Evolutionary conservation across 2,329 filamentous ascomycete species (phyloP).

Genomic region (Neoarthrinium moseri): DNA sequence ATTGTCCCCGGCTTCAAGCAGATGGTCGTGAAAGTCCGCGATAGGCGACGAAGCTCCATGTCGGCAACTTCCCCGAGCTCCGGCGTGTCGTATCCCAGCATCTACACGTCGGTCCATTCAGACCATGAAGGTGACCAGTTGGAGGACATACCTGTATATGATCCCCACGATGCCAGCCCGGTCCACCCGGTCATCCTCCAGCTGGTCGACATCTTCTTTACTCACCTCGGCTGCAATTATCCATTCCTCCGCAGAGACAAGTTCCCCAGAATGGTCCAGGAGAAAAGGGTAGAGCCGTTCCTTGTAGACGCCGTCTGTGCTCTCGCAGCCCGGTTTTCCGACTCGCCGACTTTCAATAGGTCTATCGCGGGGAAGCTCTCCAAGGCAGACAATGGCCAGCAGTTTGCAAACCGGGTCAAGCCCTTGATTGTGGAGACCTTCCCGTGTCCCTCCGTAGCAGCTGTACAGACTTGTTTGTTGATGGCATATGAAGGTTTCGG

Average conservation of each 20-base stretch:
- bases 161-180: slow-evolving; percentile 66
- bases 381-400: slow-evolving; percentile 69
- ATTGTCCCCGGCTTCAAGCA: slow-evolving; percentile 92
- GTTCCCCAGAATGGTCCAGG: slow-evolving; percentile 73
- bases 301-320: slow-evolving; percentile 85
- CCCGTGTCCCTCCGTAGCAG: slow-evolving; percentile 77
- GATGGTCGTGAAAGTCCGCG: slow-evolving; percentile 78
- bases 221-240: slow-evolving; percentile 80
- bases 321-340: slow-evolving; percentile 77
- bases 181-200: slow-evolving; percentile 74
- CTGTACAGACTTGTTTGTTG: slow-evolving; percentile 79
- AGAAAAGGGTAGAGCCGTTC: slow-evolving; percentile 80
- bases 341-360: slow-evolving; percentile 51
- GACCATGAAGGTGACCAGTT: slow-evolving; percentile 41
- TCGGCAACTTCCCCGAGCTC: slow-evolving; percentile 52
- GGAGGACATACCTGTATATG: slow-evolving; percentile 71
- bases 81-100: slow-evolving; percentile 25
- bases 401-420: slow-evolving; percentile 80
- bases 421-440: slow-evolving; percentile 81
- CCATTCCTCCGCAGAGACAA: slow-evolving; percentile 74
- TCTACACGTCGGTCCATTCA: slow-evolving; percentile 39
- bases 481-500: slow-evolving; percentile 90
- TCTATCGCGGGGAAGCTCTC: slow-evolving; percentile 47
- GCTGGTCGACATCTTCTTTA: slow-evolving; percentile 78
- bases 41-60: slow-evolving; percentile 61